phyloP scores from a whole-genome alignment of 1,284 basidiomycete genomes.

The Boletus semigastroideus region DNA sequence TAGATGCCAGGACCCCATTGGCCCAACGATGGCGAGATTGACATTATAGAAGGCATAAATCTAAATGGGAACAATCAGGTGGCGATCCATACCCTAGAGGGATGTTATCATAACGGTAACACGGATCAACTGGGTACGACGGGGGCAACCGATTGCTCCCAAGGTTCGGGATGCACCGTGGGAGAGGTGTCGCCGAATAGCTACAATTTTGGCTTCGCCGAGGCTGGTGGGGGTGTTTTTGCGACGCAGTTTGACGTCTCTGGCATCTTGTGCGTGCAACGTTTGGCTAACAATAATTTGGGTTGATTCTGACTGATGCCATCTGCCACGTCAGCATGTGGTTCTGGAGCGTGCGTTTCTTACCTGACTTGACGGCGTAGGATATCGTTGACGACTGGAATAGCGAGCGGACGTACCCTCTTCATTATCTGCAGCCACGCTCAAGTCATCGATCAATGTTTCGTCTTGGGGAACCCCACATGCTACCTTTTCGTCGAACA shows the following conservation, averaged over 20 bases:
- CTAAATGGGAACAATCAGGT: slow-evolving; percentile 53
- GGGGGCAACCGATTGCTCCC: slow-evolving; percentile 46
- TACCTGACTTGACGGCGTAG: slow-evolving; percentile 1
- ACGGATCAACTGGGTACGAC: slow-evolving; percentile 37
- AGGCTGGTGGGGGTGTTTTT: slow-evolving; percentile 72
- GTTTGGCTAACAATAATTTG: neutral
- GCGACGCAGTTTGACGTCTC: slow-evolving; percentile 65
- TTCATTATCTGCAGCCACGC: slow-evolving; percentile 38
- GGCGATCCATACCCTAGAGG: slow-evolving; percentile 53
- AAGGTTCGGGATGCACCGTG: slow-evolving; percentile 61
- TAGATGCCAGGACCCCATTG: slow-evolving; percentile 33
- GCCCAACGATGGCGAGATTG: slow-evolving; percentile 51
- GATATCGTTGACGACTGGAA: slow-evolving; percentile 11
- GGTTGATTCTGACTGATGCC: slow-evolving; percentile 2
- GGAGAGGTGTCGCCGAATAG: slow-evolving; percentile 56
- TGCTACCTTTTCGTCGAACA: slow-evolving; percentile 46
- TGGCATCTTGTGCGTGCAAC: slow-evolving; percentile 55
- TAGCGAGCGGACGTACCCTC: slow-evolving; percentile 46
- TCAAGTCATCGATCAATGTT: slow-evolving; percentile 48
- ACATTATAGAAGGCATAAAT: slow-evolving; percentile 60
- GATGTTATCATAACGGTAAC: slow-evolving; percentile 39
- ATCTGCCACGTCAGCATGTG: slow-evolving; percentile 50
- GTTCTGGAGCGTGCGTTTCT: slow-evolving; percentile 70
- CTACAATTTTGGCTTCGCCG: slow-evolving; percentile 57
- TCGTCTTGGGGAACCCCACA: slow-evolving; percentile 53